Evolutionary conservation across 441 rosid genomes (phyloP).

Genomic region (Gossypium gossypioides): DNA sequence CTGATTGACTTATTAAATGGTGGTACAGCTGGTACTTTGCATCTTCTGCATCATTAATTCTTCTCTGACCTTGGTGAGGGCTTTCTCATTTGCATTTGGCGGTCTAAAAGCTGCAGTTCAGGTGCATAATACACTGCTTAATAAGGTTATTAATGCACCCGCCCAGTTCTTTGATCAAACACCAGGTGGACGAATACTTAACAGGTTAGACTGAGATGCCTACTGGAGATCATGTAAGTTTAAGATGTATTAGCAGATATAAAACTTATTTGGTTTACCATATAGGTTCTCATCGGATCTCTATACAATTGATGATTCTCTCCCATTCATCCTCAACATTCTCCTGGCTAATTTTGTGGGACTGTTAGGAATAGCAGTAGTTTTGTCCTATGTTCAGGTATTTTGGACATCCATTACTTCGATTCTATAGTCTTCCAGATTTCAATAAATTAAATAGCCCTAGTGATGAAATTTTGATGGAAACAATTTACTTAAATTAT

Average conservation of each 20-base stretch:
- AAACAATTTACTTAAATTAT: constrained; percentile 15
- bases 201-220: constrained; percentile 49
- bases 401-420: constrained; percentile 15
- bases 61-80: constrained; percentile 66
- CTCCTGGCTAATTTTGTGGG: constrained; percentile 92
- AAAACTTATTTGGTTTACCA: constrained; percentile 9
- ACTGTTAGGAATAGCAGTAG: constrained; percentile 70
- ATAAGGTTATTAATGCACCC: constrained; percentile 74
- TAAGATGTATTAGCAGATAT: constrained; percentile 10
- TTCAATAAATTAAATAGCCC: constrained; percentile 1
- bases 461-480: constrained; percentile 5
- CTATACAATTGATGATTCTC: constrained; percentile 93
- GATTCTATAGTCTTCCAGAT: neutral
- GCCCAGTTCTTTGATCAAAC: constrained; percentile 86
- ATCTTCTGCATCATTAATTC: constrained; percentile 70
- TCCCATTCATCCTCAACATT: constrained; percentile 91
- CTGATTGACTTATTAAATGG: constrained; percentile 11
- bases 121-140: constrained; percentile 62
- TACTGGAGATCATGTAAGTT: constrained; percentile 7
- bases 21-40: constrained; percentile 67
- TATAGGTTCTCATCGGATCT: constrained; percentile 94
- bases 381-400: constrained; percentile 92
- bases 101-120: constrained; percentile 73
- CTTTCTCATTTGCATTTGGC: constrained; percentile 93
- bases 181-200: constrained; percentile 90